Evolutionary conservation across 768 basidiomycete genomes (phyloP).

Genomic region (Lactarius tabidus): DNA sequence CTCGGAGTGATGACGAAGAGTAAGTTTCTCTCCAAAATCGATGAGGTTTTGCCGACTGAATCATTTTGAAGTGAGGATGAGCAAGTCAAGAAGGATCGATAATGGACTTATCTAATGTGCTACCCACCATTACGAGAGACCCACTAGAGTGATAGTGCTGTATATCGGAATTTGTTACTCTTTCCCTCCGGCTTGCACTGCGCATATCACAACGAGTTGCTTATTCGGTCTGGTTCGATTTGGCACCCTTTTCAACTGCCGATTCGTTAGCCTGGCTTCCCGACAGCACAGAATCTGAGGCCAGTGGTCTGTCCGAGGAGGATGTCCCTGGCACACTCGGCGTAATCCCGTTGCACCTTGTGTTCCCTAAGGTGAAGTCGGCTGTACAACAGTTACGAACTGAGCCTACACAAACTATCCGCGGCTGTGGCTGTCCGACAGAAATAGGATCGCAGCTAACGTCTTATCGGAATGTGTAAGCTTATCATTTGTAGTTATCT

Average conservation of each 20-base stretch:
- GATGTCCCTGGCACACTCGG: background rate
- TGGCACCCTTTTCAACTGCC: background rate
- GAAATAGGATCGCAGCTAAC: background rate
- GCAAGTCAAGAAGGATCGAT: conserved; percentile 35
- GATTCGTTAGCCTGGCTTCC: background rate
- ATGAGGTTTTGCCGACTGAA: conserved; percentile 4
- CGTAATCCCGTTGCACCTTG: too few relatives aligned
- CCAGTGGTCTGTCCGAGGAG: background rate
- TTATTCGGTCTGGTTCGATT: background rate
- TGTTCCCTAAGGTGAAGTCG: background rate
- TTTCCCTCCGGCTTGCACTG: background rate
- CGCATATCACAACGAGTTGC: conserved; percentile 5
- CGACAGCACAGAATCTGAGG: background rate
- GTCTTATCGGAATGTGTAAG: background rate
- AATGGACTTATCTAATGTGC: conserved; percentile 16
- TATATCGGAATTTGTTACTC: conserved; percentile 6
- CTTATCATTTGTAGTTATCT: background rate
- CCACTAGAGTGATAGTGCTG: conserved; percentile 6
- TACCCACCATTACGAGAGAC: conserved; percentile 10
- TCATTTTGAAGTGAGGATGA: conserved; percentile 23
- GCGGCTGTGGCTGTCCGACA: background rate
- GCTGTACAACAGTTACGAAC: background rate
- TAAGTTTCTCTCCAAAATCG: conserved; percentile 32
- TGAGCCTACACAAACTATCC: background rate
- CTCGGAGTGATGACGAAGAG: conserved; percentile 81